Percentiles rank a stretch among this genome's conserved stretches.
Evolutionary conservation across 2,329 filamentous ascomycete genomes (phyloP).

Genomic region (Coniochaeta hoffmannii): DNA sequence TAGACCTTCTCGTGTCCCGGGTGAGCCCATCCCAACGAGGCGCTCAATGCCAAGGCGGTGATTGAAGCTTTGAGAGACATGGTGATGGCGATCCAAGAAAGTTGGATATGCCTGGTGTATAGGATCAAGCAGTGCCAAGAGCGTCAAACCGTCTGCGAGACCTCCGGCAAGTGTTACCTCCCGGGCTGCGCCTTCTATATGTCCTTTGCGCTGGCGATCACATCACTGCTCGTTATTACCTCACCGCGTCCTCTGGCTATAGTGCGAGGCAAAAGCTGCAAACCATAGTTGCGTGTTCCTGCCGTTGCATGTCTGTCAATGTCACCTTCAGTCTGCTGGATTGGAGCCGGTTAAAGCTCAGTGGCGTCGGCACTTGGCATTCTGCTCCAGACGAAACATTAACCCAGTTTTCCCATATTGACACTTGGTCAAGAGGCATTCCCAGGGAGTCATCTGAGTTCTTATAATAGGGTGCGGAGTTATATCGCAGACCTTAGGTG

Average conservation of each 20-base stretch:
- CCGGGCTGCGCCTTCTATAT: neutral
- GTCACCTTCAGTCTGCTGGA: neutral
- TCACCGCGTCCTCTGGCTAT: neutral
- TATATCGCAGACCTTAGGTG: neutral
- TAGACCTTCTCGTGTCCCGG: conserved; percentile 18
- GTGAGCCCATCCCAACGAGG: conserved; percentile 16
- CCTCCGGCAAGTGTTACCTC: neutral
- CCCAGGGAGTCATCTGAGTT: neutral
- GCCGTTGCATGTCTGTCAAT: neutral
- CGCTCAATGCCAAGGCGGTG: conserved; percentile 15
- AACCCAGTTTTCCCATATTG: neutral
- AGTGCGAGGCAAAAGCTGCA: neutral
- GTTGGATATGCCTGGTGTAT: neutral
- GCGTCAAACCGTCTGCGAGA: neutral
- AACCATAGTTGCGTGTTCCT: neutral
- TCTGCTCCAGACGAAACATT: conserved; percentile 3
- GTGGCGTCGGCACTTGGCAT: conserved; percentile 2
- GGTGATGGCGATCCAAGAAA: neutral
- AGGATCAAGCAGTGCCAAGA: neutral
- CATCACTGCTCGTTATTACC: neutral
- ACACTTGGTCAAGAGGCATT: neutral
- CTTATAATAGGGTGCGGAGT: neutral
- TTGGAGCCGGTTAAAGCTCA: conserved; percentile 2
- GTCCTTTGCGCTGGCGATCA: neutral
- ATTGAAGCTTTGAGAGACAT: conserved; percentile 17